phyloP scores from a whole-genome alignment of 2,329 filamentous ascomycete genomes.

The Microdochium bolleyi region DNA sequence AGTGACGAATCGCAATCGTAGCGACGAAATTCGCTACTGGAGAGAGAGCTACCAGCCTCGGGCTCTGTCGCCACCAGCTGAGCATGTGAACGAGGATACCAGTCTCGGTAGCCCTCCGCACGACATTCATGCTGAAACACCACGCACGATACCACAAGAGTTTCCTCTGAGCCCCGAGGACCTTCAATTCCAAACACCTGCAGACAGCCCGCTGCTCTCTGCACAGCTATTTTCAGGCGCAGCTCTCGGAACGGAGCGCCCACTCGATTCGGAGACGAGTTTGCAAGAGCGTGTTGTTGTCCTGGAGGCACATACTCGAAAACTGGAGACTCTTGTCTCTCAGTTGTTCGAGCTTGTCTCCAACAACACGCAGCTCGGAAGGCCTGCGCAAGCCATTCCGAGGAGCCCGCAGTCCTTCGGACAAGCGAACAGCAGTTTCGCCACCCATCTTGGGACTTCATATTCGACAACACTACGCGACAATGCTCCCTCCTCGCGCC shows the following conservation, averaged over 20 bases:
- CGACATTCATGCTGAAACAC: conserved; percentile 19
- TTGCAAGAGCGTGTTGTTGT: conserved; percentile 43
- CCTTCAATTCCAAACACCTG: conserved; percentile 44
- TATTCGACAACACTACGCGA: conserved; percentile 17
- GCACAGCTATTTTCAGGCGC: background rate
- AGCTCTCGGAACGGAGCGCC: background rate
- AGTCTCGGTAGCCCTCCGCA: conserved; percentile 22
- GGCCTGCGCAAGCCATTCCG: background rate
- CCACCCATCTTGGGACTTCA: conserved; percentile 3
- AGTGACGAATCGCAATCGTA: conserved; percentile 38
- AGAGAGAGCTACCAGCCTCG: conserved; percentile 49
- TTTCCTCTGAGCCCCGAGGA: conserved; percentile 24
- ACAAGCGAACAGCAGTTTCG: background rate
- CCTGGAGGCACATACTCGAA: conserved; percentile 43
- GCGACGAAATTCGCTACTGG: conserved; percentile 58
- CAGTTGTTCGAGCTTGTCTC: conserved; percentile 32
- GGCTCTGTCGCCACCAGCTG: conserved; percentile 40
- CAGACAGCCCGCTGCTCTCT: background rate
- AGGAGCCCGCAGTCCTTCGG: background rate
- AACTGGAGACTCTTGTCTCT: conserved; percentile 43
- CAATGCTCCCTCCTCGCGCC: conserved; percentile 17
- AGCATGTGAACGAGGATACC: conserved; percentile 19
- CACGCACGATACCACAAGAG: conserved; percentile 22
- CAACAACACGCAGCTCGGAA: background rate
- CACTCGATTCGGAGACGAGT: conserved; percentile 31